Percentiles rank a stretch among this genome's conserved stretches.
Evolutionary conservation across 2,329 filamentous ascomycete species (phyloP).

Genomic region (Aspergillus pseudotamarii): DNA sequence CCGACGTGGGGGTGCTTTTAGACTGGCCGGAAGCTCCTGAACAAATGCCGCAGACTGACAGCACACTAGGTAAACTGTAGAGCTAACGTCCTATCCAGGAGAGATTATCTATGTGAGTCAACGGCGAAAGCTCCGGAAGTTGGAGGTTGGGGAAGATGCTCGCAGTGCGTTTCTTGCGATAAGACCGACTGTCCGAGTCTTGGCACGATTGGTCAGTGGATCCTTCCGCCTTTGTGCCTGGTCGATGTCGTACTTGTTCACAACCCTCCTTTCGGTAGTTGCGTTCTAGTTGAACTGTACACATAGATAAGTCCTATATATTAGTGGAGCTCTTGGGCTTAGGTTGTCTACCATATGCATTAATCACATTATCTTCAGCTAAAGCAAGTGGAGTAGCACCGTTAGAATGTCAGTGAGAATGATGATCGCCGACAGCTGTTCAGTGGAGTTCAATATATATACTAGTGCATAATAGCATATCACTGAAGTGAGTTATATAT

Average conservation of each 20-base stretch:
- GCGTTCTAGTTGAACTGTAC: too few species aligned
- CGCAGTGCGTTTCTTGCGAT: neutral
- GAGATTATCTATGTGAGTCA: neutral
- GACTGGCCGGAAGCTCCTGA: neutral
- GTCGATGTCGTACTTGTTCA: too few species aligned
- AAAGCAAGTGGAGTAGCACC: neutral
- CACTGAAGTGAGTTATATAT: neutral
- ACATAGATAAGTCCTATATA: neutral
- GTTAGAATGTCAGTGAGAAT: neutral
- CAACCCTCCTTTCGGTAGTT: too few species aligned
- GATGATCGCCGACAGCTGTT: neutral
- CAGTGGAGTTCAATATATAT: neutral
- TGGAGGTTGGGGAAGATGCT: neutral
- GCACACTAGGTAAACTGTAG: neutral
- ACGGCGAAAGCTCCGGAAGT: neutral
- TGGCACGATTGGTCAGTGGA: neutral
- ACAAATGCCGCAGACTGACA: neutral
- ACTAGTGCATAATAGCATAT: neutral
- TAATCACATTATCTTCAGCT: neutral
- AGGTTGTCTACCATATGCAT: neutral
- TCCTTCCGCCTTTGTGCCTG: constrained; percentile 1
- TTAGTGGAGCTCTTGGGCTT: neutral
- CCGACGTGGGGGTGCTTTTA: constrained; percentile 2
- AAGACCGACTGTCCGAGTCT: neutral
- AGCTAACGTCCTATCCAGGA: neutral